phyloP scores from a whole-genome alignment of 805 yeast species.

The Starmerella stellata region DNA sequence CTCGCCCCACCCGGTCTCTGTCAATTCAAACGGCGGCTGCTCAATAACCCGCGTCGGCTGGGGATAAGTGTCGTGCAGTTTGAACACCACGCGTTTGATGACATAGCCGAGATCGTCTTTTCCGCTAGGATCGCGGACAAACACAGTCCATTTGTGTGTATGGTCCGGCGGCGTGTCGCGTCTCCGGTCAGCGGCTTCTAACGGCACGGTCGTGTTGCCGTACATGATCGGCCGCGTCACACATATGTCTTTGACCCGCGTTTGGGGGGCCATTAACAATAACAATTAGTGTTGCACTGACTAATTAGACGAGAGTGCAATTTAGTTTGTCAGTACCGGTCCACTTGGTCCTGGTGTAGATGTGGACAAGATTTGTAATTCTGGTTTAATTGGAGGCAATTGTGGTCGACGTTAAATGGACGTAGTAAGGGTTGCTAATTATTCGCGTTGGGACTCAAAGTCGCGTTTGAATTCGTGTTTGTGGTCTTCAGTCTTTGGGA shows the following conservation, averaged over 20 bases:
- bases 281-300: no score
- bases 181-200: conserved; percentile 36
- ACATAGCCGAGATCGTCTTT: conserved; percentile 57
- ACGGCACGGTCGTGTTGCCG: conserved; percentile 63
- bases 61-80: conserved; percentile 84
- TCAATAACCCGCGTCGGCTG: conserved; percentile 76
- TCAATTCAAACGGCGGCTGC: conserved; percentile 79
- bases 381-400: no score
- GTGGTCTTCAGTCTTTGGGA: no score
- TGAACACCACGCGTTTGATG: conserved; percentile 81
- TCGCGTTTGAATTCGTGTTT: no score
- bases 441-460: no score
- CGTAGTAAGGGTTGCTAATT: no score
- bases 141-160: conserved; percentile 91
- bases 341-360: no score
- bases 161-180: conserved; percentile 65
- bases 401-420: no score
- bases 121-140: conserved; percentile 62
- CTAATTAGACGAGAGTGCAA: no score
- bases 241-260: conserved; percentile 34
- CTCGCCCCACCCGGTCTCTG: conserved; percentile 99
- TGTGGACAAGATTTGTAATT: no score
- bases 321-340: no score
- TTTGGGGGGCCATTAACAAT: neutral
- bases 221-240: conserved; percentile 62